phyloP scores from a whole-genome alignment of 306 rosid species.

The Rosa multiflora region DNA sequence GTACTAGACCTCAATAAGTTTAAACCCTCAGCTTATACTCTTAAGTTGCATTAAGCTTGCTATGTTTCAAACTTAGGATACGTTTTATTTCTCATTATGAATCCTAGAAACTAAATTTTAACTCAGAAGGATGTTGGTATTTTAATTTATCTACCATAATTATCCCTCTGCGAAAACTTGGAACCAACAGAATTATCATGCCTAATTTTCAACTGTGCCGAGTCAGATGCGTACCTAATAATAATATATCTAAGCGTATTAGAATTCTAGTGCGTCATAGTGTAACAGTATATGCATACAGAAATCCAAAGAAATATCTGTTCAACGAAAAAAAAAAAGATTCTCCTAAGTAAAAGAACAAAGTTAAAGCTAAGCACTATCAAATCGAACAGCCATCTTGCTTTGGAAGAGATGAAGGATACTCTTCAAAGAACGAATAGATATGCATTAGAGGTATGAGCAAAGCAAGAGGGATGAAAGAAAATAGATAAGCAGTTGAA shows the following conservation, averaged over 20 bases:
- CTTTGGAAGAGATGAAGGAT: background rate
- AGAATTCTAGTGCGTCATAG: background rate
- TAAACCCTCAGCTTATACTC: background rate
- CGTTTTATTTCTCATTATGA: background rate
- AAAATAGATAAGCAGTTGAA: background rate
- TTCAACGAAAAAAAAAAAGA: background rate
- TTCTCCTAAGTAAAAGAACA: background rate
- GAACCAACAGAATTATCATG: background rate
- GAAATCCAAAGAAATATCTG: background rate
- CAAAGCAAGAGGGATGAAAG: background rate
- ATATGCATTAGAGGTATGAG: background rate
- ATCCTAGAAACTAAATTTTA: background rate
- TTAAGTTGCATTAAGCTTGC: background rate
- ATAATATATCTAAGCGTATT: background rate
- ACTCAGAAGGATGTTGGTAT: background rate
- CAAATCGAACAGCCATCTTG: conserved; percentile 4
- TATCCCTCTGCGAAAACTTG: background rate
- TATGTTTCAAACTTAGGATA: background rate
- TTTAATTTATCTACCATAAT: background rate
- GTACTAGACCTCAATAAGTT: background rate
- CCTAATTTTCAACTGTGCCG: background rate
- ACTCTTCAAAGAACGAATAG: background rate
- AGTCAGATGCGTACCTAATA: background rate
- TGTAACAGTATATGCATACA: background rate
- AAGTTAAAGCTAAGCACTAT: background rate